Evolutionary conservation across 2,329 filamentous ascomycete genomes (phyloP), one percentile per base, ranked within the genome.

Genomic region (Neofusicoccum cordaticola): DNA sequence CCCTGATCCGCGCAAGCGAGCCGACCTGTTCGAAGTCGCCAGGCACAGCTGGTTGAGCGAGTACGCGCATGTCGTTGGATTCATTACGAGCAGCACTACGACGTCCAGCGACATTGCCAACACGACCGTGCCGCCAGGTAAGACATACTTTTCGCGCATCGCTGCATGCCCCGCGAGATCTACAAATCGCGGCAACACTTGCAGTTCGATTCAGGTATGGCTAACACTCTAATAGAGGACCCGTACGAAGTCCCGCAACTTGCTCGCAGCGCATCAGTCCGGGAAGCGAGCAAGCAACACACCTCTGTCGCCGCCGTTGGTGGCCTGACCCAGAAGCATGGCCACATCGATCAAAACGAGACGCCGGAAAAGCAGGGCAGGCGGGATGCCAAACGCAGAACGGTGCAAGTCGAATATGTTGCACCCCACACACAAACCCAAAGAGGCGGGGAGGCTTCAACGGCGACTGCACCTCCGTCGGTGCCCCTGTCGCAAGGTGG

Each of bases 1-100:
- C 0, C 94, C 95, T 5, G 95, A 98, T 76, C 95, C 95, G 60
- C 86, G 95, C 68, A 96, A 96, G 79, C 88, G 95, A 74, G 95
- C 95, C 57, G 95, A 99, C 75, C 81, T 99, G 51, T 99, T 99
- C 72, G 95, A 99, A 76, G 95, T 99, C 48, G 95, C 95, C 52
- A 88, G 95, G 61, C 95, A 99, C 79, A 99, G 95, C 80, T 99
- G 95, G 95, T 81, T 99, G 69, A 96, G 91, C 79, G 95, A 98
- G 75, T 99, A 95, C 75, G 90, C 93, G n/a, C 92, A 96, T 74
- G 90, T 98, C 56, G 94, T 99, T 56, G 92, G 93, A 73, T 93
- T 97, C 76, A 97, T 99, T 73, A 98, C 95, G 22, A 98, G 95
- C 78, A 94, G 90, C 74, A 96, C 93, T 4, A 97, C 94, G 8